Percentiles rank a stretch among this genome's conserved stretches.
These are phyloP conservation scores for Zea mays DNA, from an alignment of 176 grass and related monocot species.

Conservation along the genomic window Zm-B73-REFERENCE-NAM-5.0 NC_050100.1:215851001-215851500, in stretches of 20 bases:
- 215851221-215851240: neutral
- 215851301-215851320: conserved; percentile 38
- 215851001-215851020: neutral
- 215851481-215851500: neutral
- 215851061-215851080: neutral
- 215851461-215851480: neutral
- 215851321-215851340: conserved; percentile 55
- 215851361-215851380: neutral
- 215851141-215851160: neutral
- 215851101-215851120: neutral
- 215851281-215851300: conserved; percentile 40
- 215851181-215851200: too few relatives aligned
- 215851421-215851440: too few relatives aligned
- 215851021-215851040: neutral
- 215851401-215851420: neutral
- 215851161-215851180: neutral
- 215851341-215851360: conserved; percentile 20
- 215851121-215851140: neutral
- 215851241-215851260: conserved; percentile 47
- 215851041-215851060: neutral
- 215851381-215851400: neutral
- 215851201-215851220: too few relatives aligned
- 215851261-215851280: conserved; percentile 44
- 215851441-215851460: neutral
- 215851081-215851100: neutral